Percentiles rank a stretch among this genome's conserved stretches.
These are phyloP conservation scores for Aspergillus asperescens DNA, from an alignment of 495 filamentous ascomycete genomes.

Conservation along the genomic window DNA sequence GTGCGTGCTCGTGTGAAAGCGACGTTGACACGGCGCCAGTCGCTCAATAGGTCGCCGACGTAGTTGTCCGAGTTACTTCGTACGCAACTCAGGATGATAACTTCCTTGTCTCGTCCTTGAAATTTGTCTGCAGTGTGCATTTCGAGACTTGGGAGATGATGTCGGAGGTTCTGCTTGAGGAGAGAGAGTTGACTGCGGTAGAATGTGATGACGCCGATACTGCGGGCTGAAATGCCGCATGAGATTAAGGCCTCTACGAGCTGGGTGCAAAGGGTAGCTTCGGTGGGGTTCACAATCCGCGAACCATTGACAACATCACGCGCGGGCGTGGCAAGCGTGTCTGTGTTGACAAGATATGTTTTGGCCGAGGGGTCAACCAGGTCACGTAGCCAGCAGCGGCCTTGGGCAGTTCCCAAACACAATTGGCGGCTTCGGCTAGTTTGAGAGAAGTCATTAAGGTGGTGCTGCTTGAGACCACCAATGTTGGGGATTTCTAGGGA, in stretches of 20 bases:
- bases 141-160: slow-evolving; percentile 58
- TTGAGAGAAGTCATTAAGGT: slow-evolving; percentile 37
- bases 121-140: slow-evolving; percentile 96
- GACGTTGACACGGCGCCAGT: slow-evolving; percentile 92
- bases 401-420: slow-evolving; percentile 47
- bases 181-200: slow-evolving; percentile 85
- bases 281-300: slow-evolving; percentile 78
- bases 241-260: slow-evolving; percentile 73
- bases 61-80: slow-evolving; percentile 72
- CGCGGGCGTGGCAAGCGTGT: slow-evolving; percentile 56
- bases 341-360: slow-evolving; percentile 85
- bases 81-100: slow-evolving; percentile 79
- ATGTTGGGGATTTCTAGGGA: slow-evolving; percentile 57
- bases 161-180: slow-evolving; percentile 51
- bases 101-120: slow-evolving; percentile 91
- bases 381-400: slow-evolving; percentile 77
- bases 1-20: slow-evolving; percentile 87
- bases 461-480: slow-evolving; percentile 49
- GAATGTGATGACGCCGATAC: slow-evolving; percentile 97
- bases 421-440: slow-evolving; percentile 30
- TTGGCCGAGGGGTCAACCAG: slow-evolving; percentile 63
- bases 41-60: slow-evolving; percentile 83
- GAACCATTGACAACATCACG: slow-evolving; percentile 70
- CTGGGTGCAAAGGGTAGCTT: slow-evolving; percentile 68
- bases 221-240: slow-evolving; percentile 63